A percentile compares a stretch with the other conserved stretches of the same genome.
Evolutionary conservation across 176 grass and related monocot species (phyloP).

Genomic region (Carex kokanica): DNA sequence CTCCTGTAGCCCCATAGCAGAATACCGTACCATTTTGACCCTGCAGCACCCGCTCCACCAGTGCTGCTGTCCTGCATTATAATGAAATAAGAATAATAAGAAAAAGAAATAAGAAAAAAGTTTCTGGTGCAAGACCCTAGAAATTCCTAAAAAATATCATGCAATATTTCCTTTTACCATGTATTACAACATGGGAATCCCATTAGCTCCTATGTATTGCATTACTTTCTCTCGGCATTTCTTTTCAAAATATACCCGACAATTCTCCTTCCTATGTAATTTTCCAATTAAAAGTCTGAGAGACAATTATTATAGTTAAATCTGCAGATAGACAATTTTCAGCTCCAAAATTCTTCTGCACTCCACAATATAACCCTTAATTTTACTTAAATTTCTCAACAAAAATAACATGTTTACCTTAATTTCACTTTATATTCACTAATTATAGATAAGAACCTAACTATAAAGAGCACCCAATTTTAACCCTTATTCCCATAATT

Average conservation of each 20-base stretch:
- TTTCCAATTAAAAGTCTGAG: background rate
- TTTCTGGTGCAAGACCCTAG: background rate
- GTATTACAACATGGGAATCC: background rate
- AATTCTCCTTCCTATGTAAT: background rate
- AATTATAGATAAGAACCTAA: background rate
- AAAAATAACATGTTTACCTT: background rate
- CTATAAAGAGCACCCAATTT: background rate
- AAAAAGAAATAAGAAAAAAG: background rate
- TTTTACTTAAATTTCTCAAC: background rate
- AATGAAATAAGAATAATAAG: constrained; percentile 3
- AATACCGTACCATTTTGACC: constrained; percentile 94
- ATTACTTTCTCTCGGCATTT: background rate
- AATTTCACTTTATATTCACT: background rate
- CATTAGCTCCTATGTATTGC: background rate
- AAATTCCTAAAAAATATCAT: background rate
- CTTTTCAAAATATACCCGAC: background rate
- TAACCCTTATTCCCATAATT: background rate
- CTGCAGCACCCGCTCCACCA: constrained; percentile 88
- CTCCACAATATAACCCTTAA: background rate
- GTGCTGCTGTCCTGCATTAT: constrained; percentile 64
- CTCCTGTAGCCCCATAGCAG: constrained; percentile 96
- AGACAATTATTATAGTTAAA: background rate
- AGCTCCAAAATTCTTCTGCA: background rate
- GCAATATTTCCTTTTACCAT: background rate
- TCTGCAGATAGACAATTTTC: background rate